Evolutionary conservation across 2,329 filamentous ascomycete genomes (phyloP).

Genomic region (Microsporum audouinii): DNA sequence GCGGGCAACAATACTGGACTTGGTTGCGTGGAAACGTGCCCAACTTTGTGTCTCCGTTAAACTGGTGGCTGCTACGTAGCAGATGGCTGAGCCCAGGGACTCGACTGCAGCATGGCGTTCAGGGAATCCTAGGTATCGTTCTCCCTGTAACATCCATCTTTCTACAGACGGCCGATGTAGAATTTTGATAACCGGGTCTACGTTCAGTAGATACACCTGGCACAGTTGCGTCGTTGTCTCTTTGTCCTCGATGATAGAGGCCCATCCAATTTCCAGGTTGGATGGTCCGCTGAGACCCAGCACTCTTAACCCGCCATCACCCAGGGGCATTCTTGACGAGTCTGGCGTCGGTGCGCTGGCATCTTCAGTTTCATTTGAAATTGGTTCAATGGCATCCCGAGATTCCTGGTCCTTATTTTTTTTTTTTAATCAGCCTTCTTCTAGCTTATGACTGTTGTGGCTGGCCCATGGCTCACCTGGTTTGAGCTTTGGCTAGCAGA

Average conservation of each 20-base stretch:
- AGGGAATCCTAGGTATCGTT: not conserved
- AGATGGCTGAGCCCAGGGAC: not conserved
- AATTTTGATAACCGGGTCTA: not conserved
- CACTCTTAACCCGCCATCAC: not conserved
- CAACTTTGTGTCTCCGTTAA: not conserved
- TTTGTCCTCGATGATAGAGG: not conserved
- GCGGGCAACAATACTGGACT: not conserved
- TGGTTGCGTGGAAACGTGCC: not conserved
- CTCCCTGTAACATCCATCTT: not conserved
- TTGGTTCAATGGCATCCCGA: not conserved
- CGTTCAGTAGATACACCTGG: not conserved
- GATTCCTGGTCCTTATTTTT: not conserved
- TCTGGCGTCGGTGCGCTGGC: not conserved
- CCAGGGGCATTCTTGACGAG: not conserved
- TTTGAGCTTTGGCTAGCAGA: not conserved
- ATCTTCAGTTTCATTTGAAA: not conserved
- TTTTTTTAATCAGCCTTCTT: not conserved
- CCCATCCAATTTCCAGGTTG: not conserved
- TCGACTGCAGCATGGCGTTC: not conserved
- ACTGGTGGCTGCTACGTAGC: not conserved
- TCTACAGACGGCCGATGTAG: not conserved
- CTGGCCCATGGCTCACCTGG: not conserved
- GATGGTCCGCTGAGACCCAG: not conserved
- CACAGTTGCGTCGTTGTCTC: not conserved
- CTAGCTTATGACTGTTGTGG: not conserved